These are phyloP conservation scores for Trifolium repens DNA, from an alignment of 306 rosid species.

Conservation along the genomic window DNA sequence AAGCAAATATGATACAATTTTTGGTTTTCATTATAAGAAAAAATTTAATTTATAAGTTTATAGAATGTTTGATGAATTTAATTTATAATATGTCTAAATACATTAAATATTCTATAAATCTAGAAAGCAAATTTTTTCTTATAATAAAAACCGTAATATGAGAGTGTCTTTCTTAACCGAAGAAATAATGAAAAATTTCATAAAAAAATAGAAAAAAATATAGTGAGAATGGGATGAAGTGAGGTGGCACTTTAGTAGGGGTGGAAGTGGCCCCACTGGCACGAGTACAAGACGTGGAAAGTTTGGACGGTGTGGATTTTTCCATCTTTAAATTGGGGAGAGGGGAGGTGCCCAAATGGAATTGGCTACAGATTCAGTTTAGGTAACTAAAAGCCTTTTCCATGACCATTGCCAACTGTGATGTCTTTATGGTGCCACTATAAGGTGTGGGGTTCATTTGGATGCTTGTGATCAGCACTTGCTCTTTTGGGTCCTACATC, in stretches of 20 bases:
- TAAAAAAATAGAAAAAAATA: too few relatives aligned
- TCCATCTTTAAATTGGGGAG: not conserved
- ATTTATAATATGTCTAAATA: too few relatives aligned
- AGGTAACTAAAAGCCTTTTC: slow-evolving; percentile 3
- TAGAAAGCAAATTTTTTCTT: too few relatives aligned
- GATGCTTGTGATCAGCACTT: slow-evolving; percentile 44
- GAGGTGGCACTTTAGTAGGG: slow-evolving; percentile 53
- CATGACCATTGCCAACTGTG: slow-evolving; percentile 30
- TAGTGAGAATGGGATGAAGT: not conserved
- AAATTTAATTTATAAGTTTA: too few relatives aligned
- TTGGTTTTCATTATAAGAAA: too few relatives aligned
- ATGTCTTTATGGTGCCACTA: slow-evolving; percentile 42
- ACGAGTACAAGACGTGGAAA: slow-evolving; percentile 63
- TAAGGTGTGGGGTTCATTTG: slow-evolving; percentile 16
- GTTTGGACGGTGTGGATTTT: slow-evolving; percentile 37
- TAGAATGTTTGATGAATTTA: too few relatives aligned
- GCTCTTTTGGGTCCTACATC: slow-evolving; percentile 31
- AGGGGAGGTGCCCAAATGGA: slow-evolving; percentile 55
- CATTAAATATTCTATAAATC: too few relatives aligned
- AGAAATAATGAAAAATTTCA: too few relatives aligned
- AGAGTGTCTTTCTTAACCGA: too few relatives aligned
- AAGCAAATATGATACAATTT: too few relatives aligned
- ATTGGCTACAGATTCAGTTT: slow-evolving; percentile 29
- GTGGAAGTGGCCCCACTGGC: slow-evolving; percentile 50
- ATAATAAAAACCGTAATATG: too few relatives aligned